phyloP scores from a whole-genome alignment of 768 basidiomycete species.

The Trametes gibbosa region DNA sequence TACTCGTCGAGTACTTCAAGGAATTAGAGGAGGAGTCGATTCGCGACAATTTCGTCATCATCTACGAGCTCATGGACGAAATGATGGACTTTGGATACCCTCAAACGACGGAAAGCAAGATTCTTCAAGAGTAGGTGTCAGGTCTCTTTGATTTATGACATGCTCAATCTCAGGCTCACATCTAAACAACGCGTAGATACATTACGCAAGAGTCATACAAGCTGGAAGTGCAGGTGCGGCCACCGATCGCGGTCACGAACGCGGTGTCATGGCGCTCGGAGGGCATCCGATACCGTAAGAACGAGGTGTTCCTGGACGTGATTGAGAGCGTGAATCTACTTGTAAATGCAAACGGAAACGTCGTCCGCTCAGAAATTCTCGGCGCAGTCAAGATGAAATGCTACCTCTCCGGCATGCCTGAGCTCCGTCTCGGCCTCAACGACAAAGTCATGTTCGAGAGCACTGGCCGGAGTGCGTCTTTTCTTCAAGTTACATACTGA shows the following conservation, averaged over 20 bases:
- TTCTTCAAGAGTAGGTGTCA: conserved; percentile 81
- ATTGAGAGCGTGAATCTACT: conserved; percentile 96
- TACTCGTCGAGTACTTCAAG: conserved; percentile 98
- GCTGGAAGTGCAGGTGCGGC: conserved; percentile 87
- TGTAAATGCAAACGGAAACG: conserved; percentile 95
- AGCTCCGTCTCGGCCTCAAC: conserved; percentile 90
- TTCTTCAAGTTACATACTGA: neutral
- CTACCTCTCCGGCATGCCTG: conserved; percentile 99
- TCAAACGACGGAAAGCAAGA: conserved; percentile 99
- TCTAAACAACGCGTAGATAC: conserved; percentile 50
- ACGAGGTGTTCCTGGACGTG: conserved; percentile 98
- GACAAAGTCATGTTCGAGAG: conserved; percentile 99
- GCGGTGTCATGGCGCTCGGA: conserved; percentile 99
- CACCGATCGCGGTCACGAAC: conserved; percentile 96
- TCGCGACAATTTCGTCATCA: conserved; percentile 98
- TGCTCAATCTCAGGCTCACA: neutral
- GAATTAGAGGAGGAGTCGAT: conserved; percentile 99
- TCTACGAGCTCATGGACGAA: conserved; percentile 97
- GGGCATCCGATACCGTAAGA: conserved; percentile 96
- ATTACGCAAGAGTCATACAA: conserved; percentile 99
- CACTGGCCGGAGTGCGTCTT: conserved; percentile 82
- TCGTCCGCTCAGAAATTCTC: conserved; percentile 94
- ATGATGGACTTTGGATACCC: conserved; percentile 99
- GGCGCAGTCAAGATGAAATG: conserved; percentile 99
- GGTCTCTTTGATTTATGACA: neutral